Conservation (phyloP, 805 yeast genomes). For the Blastobotrys mokoenaii region DNA sequence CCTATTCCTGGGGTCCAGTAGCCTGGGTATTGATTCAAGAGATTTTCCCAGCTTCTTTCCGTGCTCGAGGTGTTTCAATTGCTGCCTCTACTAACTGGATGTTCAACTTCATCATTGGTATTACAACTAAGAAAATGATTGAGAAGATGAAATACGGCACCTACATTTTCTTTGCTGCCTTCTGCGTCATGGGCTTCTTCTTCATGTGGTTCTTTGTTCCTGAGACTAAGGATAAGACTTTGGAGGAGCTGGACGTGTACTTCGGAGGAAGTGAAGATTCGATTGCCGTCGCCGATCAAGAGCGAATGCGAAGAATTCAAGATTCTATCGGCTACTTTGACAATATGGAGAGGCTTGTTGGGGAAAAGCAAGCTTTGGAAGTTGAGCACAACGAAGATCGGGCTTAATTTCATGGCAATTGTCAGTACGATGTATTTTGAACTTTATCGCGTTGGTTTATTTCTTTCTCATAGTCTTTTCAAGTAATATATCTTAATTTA, state of each 20-base stretch:
- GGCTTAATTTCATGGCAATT: too few species aligned
- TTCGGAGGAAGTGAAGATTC: slow-evolving; percentile 31
- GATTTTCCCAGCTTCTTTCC: slow-evolving; percentile 53
- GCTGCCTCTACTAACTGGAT: slow-evolving; percentile 57
- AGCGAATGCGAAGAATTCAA: slow-evolving; percentile 19
- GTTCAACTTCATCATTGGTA: slow-evolving; percentile 28
- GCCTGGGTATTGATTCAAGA: slow-evolving; percentile 64
- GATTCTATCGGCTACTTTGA: slow-evolving; percentile 17
- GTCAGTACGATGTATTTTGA: too few species aligned
- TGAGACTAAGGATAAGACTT: slow-evolving; percentile 61
- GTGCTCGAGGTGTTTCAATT: slow-evolving; percentile 59
- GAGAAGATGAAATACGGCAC: slow-evolving; percentile 20
- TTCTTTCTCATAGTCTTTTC: too few species aligned
- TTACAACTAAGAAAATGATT: slow-evolving; percentile 18
- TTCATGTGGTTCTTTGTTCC: slow-evolving; percentile 43
- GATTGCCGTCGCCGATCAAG: slow-evolving; percentile 19
- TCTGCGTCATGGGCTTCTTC: slow-evolving; percentile 18
- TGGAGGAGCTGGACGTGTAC: slow-evolving; percentile 70
- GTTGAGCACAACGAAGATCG: slow-evolving; percentile 8
- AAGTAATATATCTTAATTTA: too few species aligned
- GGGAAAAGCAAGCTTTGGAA: slow-evolving; percentile 6
- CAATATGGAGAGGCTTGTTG: slow-evolving; percentile 7
- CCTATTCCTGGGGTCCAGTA: slow-evolving; percentile 46
- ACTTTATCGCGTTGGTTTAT: too few species aligned
- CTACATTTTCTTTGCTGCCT: slow-evolving; percentile 25